Evolutionary conservation across 768 basidiomycete genomes (phyloP).

Genomic region (Chalciporus chontae): DNA sequence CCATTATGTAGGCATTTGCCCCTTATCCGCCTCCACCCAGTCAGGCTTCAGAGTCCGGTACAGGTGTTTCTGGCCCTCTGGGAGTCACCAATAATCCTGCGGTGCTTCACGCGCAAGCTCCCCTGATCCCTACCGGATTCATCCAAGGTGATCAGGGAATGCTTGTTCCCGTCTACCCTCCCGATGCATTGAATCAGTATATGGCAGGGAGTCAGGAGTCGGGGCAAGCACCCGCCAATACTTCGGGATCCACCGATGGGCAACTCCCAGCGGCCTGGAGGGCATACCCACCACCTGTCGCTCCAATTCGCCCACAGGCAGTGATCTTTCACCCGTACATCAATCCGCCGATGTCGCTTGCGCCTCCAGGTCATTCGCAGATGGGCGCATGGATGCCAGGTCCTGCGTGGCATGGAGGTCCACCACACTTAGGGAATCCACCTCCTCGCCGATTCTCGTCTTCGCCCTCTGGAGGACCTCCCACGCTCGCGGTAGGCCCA

Average conservation of each 20-base stretch:
- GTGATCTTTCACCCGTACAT: slow-evolving; percentile 30
- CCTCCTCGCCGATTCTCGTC: slow-evolving; percentile 13
- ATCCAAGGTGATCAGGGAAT: slow-evolving; percentile 71
- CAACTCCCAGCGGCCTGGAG: slow-evolving; percentile 33
- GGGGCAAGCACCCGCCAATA: slow-evolving; percentile 12
- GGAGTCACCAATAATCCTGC: slow-evolving; percentile 15
- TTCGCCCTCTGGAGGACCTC: slow-evolving; percentile 15
- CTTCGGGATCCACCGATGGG: slow-evolving; percentile 24
- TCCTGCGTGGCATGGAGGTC: slow-evolving; percentile 21
- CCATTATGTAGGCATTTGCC: slow-evolving; percentile 40
- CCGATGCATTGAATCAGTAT: slow-evolving; percentile 67
- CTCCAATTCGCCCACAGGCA: slow-evolving; percentile 30
- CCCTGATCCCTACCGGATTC: slow-evolving; percentile 63
- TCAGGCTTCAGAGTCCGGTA: slow-evolving; percentile 28
- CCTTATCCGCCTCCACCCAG: slow-evolving; percentile 44
- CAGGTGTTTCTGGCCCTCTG: slow-evolving; percentile 9
- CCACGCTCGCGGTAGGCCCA: slow-evolving; percentile 10
- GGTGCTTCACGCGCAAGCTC: slow-evolving; percentile 40
- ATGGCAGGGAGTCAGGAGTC: slow-evolving; percentile 46
- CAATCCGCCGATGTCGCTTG: slow-evolving; percentile 19
- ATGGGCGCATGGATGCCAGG: slow-evolving; percentile 26
- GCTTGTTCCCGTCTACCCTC: slow-evolving; percentile 67
- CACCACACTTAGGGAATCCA: slow-evolving; percentile 14
- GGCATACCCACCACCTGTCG: slow-evolving; percentile 29
- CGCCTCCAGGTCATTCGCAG: slow-evolving; percentile 17